Base-by-base conservation (phyloP, 2,329 filamentous ascomycete species). In the Teratosphaeriaceae sp. region DNA sequence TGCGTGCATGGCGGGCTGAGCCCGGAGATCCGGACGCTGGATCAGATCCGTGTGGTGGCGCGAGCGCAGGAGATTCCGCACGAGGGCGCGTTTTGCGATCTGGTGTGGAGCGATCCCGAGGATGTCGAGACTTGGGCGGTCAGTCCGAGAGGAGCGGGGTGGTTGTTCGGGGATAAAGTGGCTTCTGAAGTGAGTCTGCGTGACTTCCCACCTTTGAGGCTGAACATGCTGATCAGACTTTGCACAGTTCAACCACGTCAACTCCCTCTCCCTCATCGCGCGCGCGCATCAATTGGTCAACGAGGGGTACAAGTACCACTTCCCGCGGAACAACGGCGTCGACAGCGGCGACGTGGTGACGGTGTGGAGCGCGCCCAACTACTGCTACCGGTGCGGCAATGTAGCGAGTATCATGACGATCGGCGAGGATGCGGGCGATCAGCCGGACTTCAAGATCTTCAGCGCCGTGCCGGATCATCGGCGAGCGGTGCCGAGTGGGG, bases 271-370 rank as follows among this genome's bases (percentile, higher is more conserved):
- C 42, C 75, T 97, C 50, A 94, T 98, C 62, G 92, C 92, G 47
- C 79, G 92, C 68, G 92, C 92, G 43, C 92, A 98, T 75, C 92
- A 98, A 72, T 74, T 98, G 65, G 92, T 98, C 48, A 98, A 97
- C 90, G 92, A 98, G 68, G 92, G 92, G 38, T 98, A 97, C 70
- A 98, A 97, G 67, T 98, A n/a, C n/a, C n/a, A n/a, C n/a, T n/a
- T n/a, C n/a, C n/a, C n/a, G n/a, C n/a, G n/a, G n/a, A n/a, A n/a
- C n/a, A n/a, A n/a, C n/a, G 92, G 92, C 96, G 89, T 53, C 92
- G 97, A 68, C 92, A 97, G n/a, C 65, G 76, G 90, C 54, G 97
- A 98, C 57, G 92, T 98, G 40, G 92, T 98, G 48, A 98, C 92
- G 27, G 97, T 98, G n/a, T n/a, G n/a, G n/a, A n/a, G n/a, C n/a